A percentile compares a stretch with the other conserved stretches of the same genome.
These are phyloP conservation scores for Microstroma glucosiphilum DNA, from an alignment of 1,284 basidiomycete species.

Conservation along the genomic window DNA sequence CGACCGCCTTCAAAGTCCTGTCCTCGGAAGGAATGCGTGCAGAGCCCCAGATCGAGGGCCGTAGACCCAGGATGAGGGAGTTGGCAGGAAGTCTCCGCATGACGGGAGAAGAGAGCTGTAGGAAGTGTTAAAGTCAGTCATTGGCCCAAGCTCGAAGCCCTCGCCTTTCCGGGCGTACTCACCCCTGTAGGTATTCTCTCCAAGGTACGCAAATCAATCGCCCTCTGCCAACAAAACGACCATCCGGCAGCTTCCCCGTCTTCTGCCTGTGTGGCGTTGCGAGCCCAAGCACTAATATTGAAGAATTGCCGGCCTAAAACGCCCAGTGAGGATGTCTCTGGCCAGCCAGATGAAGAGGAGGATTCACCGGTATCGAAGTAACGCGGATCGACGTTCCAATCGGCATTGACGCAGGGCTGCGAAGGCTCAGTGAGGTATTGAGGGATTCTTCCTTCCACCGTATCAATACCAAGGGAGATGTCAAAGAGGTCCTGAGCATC, in stretches of 20 bases:
- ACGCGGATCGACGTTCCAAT: background rate
- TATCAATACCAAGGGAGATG: background rate
- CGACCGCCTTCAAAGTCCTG: background rate
- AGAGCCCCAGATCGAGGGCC: background rate
- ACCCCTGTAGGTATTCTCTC: constrained; percentile 3
- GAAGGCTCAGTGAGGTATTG: background rate
- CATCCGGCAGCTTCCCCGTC: background rate
- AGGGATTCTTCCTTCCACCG: background rate
- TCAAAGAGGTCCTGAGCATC: background rate
- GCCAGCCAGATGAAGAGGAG: background rate
- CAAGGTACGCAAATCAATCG: background rate
- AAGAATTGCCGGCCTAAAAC: background rate
- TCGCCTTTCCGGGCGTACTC: background rate
- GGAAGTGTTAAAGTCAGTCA: background rate
- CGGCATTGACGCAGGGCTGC: constrained; percentile 5
- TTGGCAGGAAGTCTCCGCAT: background rate
- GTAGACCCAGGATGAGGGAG: background rate
- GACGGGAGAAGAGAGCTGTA: constrained; percentile 1
- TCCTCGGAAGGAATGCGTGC: background rate
- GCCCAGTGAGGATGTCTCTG: background rate
- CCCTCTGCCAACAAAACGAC: background rate
- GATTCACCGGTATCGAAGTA: background rate
- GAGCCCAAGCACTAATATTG: background rate
- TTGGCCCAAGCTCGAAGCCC: background rate
- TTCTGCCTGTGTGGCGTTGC: background rate